Percentiles rank a stretch among this genome's conserved stretches.
phyloP scores from a whole-genome alignment of 2,329 filamentous ascomycete genomes.

The Cladosporium oxysporum region DNA sequence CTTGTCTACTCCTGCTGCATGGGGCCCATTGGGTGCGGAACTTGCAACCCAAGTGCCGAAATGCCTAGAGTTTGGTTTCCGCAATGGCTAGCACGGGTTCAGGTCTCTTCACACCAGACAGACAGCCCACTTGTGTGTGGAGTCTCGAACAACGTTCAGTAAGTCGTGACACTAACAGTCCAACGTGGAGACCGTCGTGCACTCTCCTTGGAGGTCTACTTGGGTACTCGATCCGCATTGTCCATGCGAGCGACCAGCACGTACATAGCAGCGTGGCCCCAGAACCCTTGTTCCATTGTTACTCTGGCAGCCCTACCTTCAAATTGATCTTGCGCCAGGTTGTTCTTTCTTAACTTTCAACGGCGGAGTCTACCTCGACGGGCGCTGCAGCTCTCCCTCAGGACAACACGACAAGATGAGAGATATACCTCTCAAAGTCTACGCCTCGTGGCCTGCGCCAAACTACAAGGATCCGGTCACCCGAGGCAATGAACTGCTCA shows the following conservation, averaged over 20 bases:
- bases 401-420: conserved; percentile 7
- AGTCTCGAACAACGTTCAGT: not conserved
- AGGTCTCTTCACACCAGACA: not conserved
- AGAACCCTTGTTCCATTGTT: not conserved
- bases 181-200: not conserved
- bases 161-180: not conserved
- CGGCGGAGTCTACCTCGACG: not conserved
- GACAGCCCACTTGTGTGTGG: not conserved
- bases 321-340: not conserved
- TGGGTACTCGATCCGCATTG: not conserved
- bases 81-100: not conserved
- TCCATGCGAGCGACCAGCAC: not conserved
- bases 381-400: not conserved
- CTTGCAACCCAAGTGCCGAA: not conserved
- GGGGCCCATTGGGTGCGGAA: not conserved
- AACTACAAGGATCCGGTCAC: conserved; percentile 46
- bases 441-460: conserved; percentile 42
- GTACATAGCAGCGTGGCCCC: not conserved
- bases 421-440: conserved; percentile 33
- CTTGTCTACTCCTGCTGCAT: not conserved
- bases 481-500: conserved; percentile 42
- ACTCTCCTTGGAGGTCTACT: not conserved
- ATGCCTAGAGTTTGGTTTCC: not conserved
- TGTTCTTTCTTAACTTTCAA: not conserved
- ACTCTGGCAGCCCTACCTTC: not conserved